A percentile compares a stretch with the other conserved stretches of the same genome.
phyloP scores from a whole-genome alignment of 768 basidiomycete species.

The Psilocybe subaeruginosa region DNA sequence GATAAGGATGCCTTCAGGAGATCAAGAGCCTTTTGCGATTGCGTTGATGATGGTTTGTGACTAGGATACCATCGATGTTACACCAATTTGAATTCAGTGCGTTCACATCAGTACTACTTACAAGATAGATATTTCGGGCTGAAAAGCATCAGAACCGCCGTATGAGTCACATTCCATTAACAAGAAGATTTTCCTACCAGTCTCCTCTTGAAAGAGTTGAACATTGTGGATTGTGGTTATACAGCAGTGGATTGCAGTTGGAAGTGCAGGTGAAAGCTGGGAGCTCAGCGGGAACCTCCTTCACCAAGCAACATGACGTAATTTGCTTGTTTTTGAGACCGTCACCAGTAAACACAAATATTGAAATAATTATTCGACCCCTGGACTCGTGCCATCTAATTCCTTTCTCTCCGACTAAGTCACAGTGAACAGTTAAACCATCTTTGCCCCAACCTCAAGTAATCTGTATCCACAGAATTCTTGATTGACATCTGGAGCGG shows the following conservation, averaged over 20 bases:
- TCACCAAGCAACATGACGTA: too few relatives aligned
- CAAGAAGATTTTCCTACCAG: conserved; percentile 28
- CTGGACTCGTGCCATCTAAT: too few relatives aligned
- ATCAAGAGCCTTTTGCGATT: conserved; percentile 62
- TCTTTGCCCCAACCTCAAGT: too few relatives aligned
- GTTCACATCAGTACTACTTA: conserved; percentile 30
- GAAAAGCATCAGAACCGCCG: background rate
- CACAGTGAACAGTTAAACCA: too few relatives aligned
- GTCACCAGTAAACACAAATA: too few relatives aligned
- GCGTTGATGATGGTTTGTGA: conserved; percentile 66
- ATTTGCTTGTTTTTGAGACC: too few relatives aligned
- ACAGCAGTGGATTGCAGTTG: background rate
- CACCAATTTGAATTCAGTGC: background rate
- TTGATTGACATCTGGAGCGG: too few relatives aligned
- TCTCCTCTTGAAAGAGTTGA: conserved; percentile 39
- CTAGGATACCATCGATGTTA: conserved; percentile 35
- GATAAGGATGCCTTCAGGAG: conserved; percentile 63
- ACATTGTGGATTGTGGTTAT: conserved; percentile 26
- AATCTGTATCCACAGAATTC: too few relatives aligned
- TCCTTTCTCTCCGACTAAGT: too few relatives aligned
- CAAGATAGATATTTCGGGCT: conserved; percentile 73
- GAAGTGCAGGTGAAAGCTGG: background rate
- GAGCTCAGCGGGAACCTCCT: background rate
- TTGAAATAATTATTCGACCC: too few relatives aligned
- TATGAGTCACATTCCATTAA: too few relatives aligned